Evolutionary conservation across 192 early-diverging fungal genomes (phyloP).

Genomic region (Coemansia sp.): DNA sequence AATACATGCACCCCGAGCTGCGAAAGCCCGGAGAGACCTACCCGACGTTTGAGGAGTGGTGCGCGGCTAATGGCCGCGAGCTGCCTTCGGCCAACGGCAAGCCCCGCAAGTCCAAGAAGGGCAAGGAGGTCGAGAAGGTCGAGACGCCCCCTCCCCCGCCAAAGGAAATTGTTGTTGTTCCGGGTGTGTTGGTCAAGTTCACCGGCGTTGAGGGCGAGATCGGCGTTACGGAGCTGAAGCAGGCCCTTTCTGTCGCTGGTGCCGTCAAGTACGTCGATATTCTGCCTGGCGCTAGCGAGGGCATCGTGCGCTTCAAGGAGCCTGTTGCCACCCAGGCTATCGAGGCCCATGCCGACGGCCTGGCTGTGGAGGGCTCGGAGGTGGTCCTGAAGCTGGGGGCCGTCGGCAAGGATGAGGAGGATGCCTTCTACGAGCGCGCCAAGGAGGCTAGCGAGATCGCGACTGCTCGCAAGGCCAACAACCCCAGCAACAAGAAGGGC

Average conservation of each 20-base stretch:
- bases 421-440: constrained; percentile 42
- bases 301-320: constrained; percentile 43
- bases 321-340: constrained; percentile 21
- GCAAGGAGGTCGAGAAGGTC: constrained; percentile 8
- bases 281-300: constrained; percentile 15
- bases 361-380: constrained; percentile 20
- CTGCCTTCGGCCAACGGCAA: background rate
- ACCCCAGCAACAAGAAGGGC: constrained; percentile 5
- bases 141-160: constrained; percentile 2
- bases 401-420: constrained; percentile 27
- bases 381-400: constrained; percentile 19
- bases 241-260: constrained; percentile 20
- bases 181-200: constrained; percentile 32
- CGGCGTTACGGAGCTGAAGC: constrained; percentile 21
- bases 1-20: constrained; percentile 50
- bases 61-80: constrained; percentile 33
- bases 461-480: background rate
- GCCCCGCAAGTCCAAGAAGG: background rate
- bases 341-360: constrained; percentile 29
- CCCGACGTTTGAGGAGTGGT: constrained; percentile 45
- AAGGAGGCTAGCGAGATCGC: constrained; percentile 12
- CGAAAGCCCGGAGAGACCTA: constrained; percentile 40
- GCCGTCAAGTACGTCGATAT: constrained; percentile 38
- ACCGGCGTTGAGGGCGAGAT: constrained; percentile 27
- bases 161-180: constrained; percentile 13